Conservation (phyloP, 768 basidiomycete species). For the Podaxis rugospora region DNA sequence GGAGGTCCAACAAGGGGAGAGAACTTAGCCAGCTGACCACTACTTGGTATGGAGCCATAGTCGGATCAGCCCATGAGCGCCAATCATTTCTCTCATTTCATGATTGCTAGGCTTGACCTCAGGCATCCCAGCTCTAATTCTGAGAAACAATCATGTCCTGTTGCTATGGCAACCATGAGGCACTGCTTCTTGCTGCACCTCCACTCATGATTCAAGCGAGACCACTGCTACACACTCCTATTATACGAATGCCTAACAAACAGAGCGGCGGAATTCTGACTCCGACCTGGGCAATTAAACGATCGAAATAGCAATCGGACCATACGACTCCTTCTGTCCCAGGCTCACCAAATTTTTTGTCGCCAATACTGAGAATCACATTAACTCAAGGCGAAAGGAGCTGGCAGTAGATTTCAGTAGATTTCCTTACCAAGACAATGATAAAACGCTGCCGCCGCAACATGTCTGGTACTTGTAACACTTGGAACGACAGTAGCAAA, state of each 20-base stretch:
- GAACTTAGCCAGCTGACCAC: neutral
- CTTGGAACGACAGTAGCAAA: slow-evolving; percentile 69
- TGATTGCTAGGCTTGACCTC: too few relatives aligned
- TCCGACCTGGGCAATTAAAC: slow-evolving; percentile 15
- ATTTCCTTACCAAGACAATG: slow-evolving; percentile 68
- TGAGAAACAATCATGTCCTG: too few relatives aligned
- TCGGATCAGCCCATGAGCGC: neutral
- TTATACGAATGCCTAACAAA: neutral
- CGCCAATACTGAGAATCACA: slow-evolving; percentile 50
- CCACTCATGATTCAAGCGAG: neutral
- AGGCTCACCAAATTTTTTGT: slow-evolving; percentile 70
- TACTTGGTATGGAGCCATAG: neutral
- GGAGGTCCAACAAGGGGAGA: neutral
- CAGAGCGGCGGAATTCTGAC: neutral
- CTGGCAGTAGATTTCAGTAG: neutral
- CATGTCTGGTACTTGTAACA: slow-evolving; percentile 63
- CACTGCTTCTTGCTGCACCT: neutral
- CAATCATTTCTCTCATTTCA: neutral
- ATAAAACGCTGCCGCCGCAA: slow-evolving; percentile 80
- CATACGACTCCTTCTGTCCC: slow-evolving; percentile 58
- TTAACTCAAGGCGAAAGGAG: neutral
- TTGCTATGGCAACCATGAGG: too few relatives aligned
- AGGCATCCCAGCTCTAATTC: too few relatives aligned
- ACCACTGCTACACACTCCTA: neutral
- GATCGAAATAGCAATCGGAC: slow-evolving; percentile 38